Percentiles rank a stretch among this genome's conserved stretches.
Evolutionary conservation across 1,139 yeast species (phyloP).

Genomic region (Geotrichum restrictum): DNA sequence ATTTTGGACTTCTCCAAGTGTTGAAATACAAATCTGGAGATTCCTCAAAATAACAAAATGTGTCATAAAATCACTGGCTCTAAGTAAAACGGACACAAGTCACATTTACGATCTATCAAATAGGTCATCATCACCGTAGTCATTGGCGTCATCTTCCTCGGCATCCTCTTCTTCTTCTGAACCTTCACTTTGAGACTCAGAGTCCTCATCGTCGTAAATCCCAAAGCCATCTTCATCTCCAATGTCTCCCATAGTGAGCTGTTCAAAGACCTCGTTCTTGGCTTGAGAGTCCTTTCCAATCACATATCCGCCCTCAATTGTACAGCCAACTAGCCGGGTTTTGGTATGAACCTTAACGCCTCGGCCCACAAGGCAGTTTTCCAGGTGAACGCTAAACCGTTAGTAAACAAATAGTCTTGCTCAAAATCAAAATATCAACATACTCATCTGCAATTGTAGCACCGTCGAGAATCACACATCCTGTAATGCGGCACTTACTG

Average conservation of each 20-base stretch:
- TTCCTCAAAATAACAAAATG: no score
- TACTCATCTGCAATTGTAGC: conserved; percentile 77
- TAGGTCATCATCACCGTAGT: conserved; percentile 40
- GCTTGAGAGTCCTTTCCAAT: conserved; percentile 47
- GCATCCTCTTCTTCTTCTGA: conserved; percentile 39
- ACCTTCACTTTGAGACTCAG: conserved; percentile 36
- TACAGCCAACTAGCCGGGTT: conserved; percentile 54
- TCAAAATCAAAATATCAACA: conserved; percentile 20
- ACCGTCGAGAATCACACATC: conserved; percentile 71
- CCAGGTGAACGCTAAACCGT: conserved; percentile 44
- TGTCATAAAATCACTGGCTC: background rate
- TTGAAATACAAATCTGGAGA: background rate
- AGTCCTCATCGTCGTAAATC: conserved; percentile 25
- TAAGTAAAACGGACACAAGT: background rate
- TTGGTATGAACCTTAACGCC: conserved; percentile 52
- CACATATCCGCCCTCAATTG: conserved; percentile 73
- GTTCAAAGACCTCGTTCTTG: conserved; percentile 77
- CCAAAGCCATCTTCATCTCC: conserved; percentile 36
- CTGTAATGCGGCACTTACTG: conserved; percentile 79
- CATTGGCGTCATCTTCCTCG: conserved; percentile 27
- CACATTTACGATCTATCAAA: conserved; percentile 44
- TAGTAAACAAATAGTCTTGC: background rate
- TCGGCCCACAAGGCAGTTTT: conserved; percentile 83
- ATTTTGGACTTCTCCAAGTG: no score
- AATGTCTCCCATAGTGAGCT: conserved; percentile 25